Conservation (phyloP, 106 monocot species). For the Acorus gramineus region DNA sequence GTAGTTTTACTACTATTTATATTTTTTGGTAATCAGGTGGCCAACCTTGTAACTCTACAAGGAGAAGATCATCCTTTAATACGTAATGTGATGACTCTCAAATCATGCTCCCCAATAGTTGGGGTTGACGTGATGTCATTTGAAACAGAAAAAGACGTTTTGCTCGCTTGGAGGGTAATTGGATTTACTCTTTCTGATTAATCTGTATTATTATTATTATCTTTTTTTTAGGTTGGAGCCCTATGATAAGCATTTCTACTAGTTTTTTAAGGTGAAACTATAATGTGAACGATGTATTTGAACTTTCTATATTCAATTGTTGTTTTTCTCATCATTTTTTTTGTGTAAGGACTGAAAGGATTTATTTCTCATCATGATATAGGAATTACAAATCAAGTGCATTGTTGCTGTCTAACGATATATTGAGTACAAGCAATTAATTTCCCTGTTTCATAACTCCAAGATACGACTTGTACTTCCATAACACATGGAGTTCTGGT, state of each 20-base stretch:
- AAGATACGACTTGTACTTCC: no score
- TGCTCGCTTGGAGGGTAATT: constrained; percentile 95
- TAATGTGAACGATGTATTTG: no score
- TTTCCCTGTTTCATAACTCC: no score
- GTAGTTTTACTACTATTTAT: neutral
- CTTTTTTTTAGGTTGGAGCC: neutral
- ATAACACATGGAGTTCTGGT: no score
- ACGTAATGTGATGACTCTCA: constrained; percentile 95
- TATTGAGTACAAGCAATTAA: no score
- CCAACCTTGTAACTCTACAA: constrained; percentile 94
- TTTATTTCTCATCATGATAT: no score
- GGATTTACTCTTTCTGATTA: neutral
- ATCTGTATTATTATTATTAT: neutral
- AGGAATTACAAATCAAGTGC: no score
- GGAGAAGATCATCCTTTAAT: constrained; percentile 75
- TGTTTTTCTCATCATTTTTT: no score
- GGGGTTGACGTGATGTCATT: constrained; percentile 98
- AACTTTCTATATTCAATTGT: no score
- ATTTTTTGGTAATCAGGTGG: constrained; percentile 42
- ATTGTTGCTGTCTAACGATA: no score
- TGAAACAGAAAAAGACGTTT: constrained; percentile 72
- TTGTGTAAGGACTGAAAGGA: no score
- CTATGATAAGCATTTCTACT: neutral
- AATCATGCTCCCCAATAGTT: constrained; percentile 89
- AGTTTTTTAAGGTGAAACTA: neutral